Evolutionary conservation across 2,329 filamentous ascomycete genomes (phyloP), one percentile per base, ranked within the genome.

Genomic region (Sarocladium strictum): DNA sequence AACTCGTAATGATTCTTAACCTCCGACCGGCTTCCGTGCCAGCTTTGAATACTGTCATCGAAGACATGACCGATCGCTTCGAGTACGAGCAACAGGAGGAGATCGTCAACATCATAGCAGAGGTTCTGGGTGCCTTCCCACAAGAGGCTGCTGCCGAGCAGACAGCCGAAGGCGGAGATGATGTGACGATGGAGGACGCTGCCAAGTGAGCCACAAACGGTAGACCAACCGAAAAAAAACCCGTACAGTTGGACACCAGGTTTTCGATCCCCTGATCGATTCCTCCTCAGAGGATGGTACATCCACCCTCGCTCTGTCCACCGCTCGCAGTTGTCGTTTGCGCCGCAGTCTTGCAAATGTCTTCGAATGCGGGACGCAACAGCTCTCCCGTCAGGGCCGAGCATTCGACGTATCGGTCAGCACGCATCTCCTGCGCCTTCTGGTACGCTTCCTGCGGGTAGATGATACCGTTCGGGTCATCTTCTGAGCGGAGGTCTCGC

Each of bases 1-100:
- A 88, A 67, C 70, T 85, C 54, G 71, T 88, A 63, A 86, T 86
- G 80, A 79, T 88, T 49, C 66, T 87, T 60, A 88, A 89, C 64
- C 69, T 86, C 41, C 77, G 85, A 11, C 85, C 85, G 0, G 73
- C 75, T 21, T 79, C 75, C 26, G 72, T 76, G 27, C 77, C 78
- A 3, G 76, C 78, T 45, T 72, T 89, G 59, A 84, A 84, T 62
- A 80, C 80, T 15, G 74, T 86, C 51, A 73, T 89, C 32, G 84
- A 89, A 67, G 83, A 88, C 59, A 80, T 86, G 72, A 75, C 79
- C 55, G 73, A 76, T 33, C 77, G 85, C 7, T 85, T 86, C 64
- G 73, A 67, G 45, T 77, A 79, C 19, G 78, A 83, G 45, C 73
- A 85, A 66, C 83, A 85, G 60, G 69, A 76, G 56, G 74, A 77